Conservation (phyloP, 2,329 filamentous ascomycete genomes). For the Metarhizium anisopliae region DNA sequence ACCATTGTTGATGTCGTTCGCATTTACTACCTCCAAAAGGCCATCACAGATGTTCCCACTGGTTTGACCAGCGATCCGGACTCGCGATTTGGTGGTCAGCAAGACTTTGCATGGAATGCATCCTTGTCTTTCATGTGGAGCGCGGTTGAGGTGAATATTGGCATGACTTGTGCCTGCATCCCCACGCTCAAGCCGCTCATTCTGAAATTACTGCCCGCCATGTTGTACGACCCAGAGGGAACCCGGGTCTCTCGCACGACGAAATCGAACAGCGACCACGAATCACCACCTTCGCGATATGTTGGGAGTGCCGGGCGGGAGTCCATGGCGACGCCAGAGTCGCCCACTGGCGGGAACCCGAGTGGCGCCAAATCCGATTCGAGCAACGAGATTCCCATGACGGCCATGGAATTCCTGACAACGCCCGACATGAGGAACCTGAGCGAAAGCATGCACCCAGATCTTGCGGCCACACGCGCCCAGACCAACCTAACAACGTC, state of each 20-base stretch:
- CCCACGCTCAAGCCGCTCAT: constrained; percentile 84
- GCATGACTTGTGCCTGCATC: constrained; percentile 86
- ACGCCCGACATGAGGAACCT: constrained; percentile 25
- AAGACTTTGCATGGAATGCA: constrained; percentile 62
- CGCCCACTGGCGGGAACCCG: background rate
- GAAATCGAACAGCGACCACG: constrained; percentile 22
- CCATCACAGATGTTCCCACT: constrained; percentile 38
- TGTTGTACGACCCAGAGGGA: constrained; percentile 43
- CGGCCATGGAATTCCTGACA: constrained; percentile 37
- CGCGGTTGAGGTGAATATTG: constrained; percentile 81
- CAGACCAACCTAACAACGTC: constrained; percentile 24
- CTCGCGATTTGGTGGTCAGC: constrained; percentile 41
- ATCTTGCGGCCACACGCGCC: constrained; percentile 8
- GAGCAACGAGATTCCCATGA: constrained; percentile 21
- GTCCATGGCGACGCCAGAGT: background rate
- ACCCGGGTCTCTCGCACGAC: constrained; percentile 18
- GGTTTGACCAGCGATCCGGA: constrained; percentile 25
- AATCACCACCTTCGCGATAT: constrained; percentile 16
- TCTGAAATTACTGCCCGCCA: constrained; percentile 49
- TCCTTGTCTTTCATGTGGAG: constrained; percentile 90
- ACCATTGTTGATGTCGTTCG: constrained; percentile 81
- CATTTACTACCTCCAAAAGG: constrained; percentile 81
- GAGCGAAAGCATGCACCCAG: constrained; percentile 8
- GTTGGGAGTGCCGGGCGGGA: background rate
- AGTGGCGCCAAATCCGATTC: background rate